These are phyloP conservation scores for Saccharum spontaneum DNA, from an alignment of 176 grass and related monocot genomes.

Conservation along the genomic window DNA sequence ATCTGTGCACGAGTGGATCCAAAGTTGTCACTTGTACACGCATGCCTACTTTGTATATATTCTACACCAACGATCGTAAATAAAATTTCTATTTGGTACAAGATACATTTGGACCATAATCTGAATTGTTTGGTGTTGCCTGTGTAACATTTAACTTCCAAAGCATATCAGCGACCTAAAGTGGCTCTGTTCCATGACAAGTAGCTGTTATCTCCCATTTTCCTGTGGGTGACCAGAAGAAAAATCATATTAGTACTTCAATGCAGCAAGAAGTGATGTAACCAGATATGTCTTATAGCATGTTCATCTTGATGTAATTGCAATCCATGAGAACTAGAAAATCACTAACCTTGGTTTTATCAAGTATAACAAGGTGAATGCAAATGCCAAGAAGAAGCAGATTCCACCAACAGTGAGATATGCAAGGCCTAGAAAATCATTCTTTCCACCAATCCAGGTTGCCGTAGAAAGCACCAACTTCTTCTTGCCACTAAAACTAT, in stretches of 20 bases:
- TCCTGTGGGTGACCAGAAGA: conserved; percentile 47
- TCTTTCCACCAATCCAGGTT: conserved; percentile 91
- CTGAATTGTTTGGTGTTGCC: neutral
- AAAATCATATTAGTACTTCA: conserved; percentile 29
- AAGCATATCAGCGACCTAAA: conserved; percentile 29
- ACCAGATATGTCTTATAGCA: neutral
- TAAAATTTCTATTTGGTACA: conserved; percentile 47
- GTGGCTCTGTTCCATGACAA: conserved; percentile 83
- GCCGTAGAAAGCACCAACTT: conserved; percentile 86
- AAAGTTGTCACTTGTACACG: conserved; percentile 22
- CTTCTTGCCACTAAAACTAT: conserved; percentile 81
- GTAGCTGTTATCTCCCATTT: conserved; percentile 74
- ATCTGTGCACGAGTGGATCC: conserved; percentile 15
- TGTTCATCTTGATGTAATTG: neutral
- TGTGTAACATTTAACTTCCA: conserved; percentile 21
- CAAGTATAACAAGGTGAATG: conserved; percentile 79
- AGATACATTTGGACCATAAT: conserved; percentile 46
- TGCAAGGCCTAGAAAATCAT: conserved; percentile 85
- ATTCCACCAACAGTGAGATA: conserved; percentile 81
- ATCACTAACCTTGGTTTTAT: conserved; percentile 78
- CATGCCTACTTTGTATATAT: conserved; percentile 22
- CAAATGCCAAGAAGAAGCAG: conserved; percentile 72
- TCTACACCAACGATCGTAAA: conserved; percentile 5
- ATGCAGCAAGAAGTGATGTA: neutral
- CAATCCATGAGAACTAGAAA: neutral